Conservation (phyloP, 768 basidiomycete species). For the Heimioporus sp. region DNA sequence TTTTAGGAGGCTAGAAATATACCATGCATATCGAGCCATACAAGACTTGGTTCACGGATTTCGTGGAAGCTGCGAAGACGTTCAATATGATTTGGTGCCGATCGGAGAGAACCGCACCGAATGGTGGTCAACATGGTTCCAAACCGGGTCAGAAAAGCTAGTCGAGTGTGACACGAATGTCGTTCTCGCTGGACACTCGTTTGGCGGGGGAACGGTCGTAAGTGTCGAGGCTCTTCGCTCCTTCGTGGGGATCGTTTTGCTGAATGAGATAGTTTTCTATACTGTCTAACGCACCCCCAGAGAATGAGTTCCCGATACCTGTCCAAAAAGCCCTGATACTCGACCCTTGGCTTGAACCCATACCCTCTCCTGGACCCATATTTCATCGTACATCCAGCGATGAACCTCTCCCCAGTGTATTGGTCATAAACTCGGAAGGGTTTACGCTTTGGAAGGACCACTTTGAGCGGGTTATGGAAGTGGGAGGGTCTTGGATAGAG, state of each 20-base stretch:
- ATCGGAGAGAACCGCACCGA: constrained; percentile 37
- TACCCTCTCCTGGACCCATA: constrained; percentile 54
- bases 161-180: constrained; percentile 36
- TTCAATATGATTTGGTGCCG: constrained; percentile 32
- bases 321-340: constrained; percentile 59
- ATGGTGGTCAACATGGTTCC: constrained; percentile 42
- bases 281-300: constrained; percentile 48
- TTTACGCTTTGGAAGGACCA: constrained; percentile 82
- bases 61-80: constrained; percentile 24
- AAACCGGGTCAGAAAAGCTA: constrained; percentile 16
- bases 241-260: not conserved
- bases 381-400: constrained; percentile 17
- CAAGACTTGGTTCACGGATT: constrained; percentile 47
- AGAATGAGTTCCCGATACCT: constrained; percentile 44
- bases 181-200: constrained; percentile 51
- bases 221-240: constrained; percentile 16
- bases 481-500: constrained; percentile 56
- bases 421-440: constrained; percentile 73
- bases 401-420: constrained; percentile 36
- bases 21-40: constrained; percentile 61
- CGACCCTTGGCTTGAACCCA: constrained; percentile 85
- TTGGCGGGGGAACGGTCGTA: constrained; percentile 55
- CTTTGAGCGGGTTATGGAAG: constrained; percentile 53
- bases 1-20: constrained; percentile 68
- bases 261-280: constrained; percentile 46